Evolutionary conservation across 2,329 filamentous ascomycete genomes (phyloP), one percentile per base, ranked within the genome.

Genomic region (Metarhizium album): DNA sequence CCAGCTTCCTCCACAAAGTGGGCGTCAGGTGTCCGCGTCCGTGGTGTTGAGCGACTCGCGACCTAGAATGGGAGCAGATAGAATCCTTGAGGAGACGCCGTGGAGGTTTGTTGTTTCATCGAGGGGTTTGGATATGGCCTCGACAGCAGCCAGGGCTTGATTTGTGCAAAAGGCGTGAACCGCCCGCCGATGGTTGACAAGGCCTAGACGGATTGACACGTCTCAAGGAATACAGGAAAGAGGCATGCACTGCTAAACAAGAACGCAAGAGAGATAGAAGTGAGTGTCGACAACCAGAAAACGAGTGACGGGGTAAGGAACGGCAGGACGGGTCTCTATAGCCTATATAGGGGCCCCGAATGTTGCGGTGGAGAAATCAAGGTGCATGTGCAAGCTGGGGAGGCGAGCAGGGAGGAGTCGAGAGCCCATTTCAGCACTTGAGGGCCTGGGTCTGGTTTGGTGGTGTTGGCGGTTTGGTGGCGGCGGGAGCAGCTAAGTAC

Each of bases 41-140:
- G 33, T 53, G 46, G 37, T 47, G 33, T 45, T 46, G 33, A 37
- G 49, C n/a, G 48, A 45, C 31, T 24, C 38, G 20, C 24, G 46
- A 51, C 5, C 46, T 23, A 35, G 29, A 47, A 46, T 40, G 48
- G 49, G 50, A 51, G 53, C 54, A 46, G 53, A 51, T 51, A 35
- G 27, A 47, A 27, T 46, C 29, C 51, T 54, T 49, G 48, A 50
- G 49, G 47, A 52, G 52, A 54, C 53, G 49, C 51, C 52, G 52
- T 52, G 42, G 37, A 52, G 46, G 52, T 52, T 51, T 51, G 51
- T 52, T 52, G 58, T 58, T 59, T 59, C 61, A 62, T 62, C 55
- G 57, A 58, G 55, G 56, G 56, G 55, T 31, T 51, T 46, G 27
- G 18, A 23, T 45, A 47, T 23, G 54, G 52, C 55, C 51, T 52